Evolutionary conservation across 2,329 filamentous ascomycete species (phyloP), one percentile per base, ranked within the genome.

Genomic region (Torrubiellomyces zombiae): DNA sequence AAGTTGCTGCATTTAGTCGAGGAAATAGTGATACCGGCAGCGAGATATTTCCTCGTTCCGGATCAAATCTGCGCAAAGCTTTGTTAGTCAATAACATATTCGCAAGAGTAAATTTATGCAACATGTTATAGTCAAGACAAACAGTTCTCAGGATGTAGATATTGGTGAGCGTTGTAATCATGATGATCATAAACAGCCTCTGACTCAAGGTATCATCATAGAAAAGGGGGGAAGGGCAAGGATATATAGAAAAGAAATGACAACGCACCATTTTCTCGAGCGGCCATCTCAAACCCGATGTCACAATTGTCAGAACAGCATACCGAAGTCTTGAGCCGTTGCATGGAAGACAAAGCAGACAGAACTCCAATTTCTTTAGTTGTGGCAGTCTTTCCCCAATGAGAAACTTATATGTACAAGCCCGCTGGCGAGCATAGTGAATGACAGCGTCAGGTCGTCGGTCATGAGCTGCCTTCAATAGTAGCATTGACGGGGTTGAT

Each of bases 401-500:
- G n/a, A n/a, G n/a, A n/a, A n/a, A n/a, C 6, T 12, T 29, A 35
- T 51, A 51, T 50, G 38, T 51, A 51, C 45, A 49, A 28, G 22
- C 29, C 19, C 26, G n/a, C n/a, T n/a, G n/a, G n/a, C n/a, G n/a
- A n/a, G n/a, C n/a, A n/a, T n/a, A n/a, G n/a, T n/a, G n/a, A n/a
- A n/a, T n/a, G n/a, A n/a, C n/a, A n/a, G n/a, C 25, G 28, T 25
- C n/a, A n/a, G n/a, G n/a, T n/a, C n/a, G n/a, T 18, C 19, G 10
- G 36, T 45, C 44, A 53, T 43, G 46, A 43, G 43, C 51, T 53
- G 30, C 50, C 51, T 27, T 67, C 56, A 35, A 53, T 48, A 23
- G 53, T 55, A 21, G 63, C 59, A 29, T 52, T 64, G 37, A 75
- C 67, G 28, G 72, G 66, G 43, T 75, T 68, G 44, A 93, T 73